A percentile compares a stretch with the other conserved stretches of the same genome.
Conservation (phyloP, 1,284 basidiomycete species). For the Fomitopsis pinicola region DNA sequence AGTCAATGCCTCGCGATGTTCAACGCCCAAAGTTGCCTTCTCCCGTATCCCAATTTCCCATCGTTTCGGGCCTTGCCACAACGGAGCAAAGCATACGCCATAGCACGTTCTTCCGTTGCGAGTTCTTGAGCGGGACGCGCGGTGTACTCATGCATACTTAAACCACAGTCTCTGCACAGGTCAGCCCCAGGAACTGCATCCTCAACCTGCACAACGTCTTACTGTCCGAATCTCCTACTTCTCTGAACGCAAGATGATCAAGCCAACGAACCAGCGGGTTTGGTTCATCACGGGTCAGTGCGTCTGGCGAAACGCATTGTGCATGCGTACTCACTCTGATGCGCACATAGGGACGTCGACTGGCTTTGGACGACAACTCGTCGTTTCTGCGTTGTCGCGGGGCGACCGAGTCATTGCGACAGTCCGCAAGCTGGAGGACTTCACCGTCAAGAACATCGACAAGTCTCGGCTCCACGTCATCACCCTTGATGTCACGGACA, state of each 20-base stretch:
- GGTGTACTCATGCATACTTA: neutral
- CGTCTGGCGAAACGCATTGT: neutral
- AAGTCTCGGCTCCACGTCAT: constrained; percentile 26
- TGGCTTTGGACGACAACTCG: constrained; percentile 54
- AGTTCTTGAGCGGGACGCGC: neutral
- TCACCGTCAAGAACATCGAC: constrained; percentile 19
- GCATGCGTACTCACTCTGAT: neutral
- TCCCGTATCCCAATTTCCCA: neutral
- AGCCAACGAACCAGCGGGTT: neutral
- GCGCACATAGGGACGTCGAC: constrained; percentile 45
- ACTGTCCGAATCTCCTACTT: no score
- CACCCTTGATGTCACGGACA: constrained; percentile 35
- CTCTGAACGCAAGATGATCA: neutral
- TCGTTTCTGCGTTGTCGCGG: constrained; percentile 40
- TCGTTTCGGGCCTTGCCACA: neutral
- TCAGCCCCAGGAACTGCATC: neutral
- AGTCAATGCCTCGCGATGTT: neutral
- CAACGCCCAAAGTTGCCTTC: neutral
- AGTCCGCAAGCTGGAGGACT: constrained; percentile 31
- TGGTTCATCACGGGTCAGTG: neutral
- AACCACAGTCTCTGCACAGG: neutral
- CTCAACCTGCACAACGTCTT: neutral
- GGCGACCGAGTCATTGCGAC: constrained; percentile 51
- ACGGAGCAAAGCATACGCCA: neutral
- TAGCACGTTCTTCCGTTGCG: neutral